A percentile compares a stretch with the other conserved stretches of the same genome.
Evolutionary conservation across 164 flowering plant genomes (phyloP).

Genomic region (Tetrastigma voinierianum): DNA sequence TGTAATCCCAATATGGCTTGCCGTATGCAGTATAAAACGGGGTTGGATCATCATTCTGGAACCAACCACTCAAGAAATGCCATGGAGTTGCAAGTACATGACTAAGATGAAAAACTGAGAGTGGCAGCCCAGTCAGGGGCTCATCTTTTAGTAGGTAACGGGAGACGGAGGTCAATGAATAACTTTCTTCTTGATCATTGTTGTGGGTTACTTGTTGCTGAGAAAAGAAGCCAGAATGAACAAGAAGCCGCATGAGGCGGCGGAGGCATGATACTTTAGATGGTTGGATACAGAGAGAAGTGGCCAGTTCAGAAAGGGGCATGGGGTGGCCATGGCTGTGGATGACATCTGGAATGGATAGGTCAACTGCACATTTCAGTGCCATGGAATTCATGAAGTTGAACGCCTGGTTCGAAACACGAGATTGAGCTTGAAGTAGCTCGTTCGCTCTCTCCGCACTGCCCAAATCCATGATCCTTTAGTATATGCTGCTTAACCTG

Average conservation of each 20-base stretch:
- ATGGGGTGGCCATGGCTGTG: too few relatives aligned
- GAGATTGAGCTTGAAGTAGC: constrained; percentile 27
- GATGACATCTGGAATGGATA: too few relatives aligned
- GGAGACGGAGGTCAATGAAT: constrained; percentile 31
- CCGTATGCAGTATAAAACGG: constrained; percentile 28
- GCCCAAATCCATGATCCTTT: too few relatives aligned
- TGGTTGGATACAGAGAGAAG: constrained; percentile 16
- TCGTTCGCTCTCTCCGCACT: too few relatives aligned
- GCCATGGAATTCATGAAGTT: constrained; percentile 23
- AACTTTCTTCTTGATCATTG: constrained; percentile 15
- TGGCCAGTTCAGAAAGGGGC: constrained; percentile 17
- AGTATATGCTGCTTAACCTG: too few relatives aligned
- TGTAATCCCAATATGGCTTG: constrained; percentile 11
- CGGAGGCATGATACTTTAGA: constrained; percentile 17
- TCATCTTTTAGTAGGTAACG: constrained; percentile 28
- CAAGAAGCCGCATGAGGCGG: constrained; percentile 37
- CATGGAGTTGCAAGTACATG: constrained; percentile 19
- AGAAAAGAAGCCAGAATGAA: neutral
- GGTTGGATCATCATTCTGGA: constrained; percentile 5
- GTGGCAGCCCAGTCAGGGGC: constrained; percentile 15
- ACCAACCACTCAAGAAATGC: constrained; percentile 15
- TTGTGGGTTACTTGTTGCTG: too few relatives aligned
- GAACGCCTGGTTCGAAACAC: constrained; percentile 27
- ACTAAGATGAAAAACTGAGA: constrained; percentile 23
- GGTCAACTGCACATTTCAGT: too few relatives aligned